Evolutionary conservation across 441 rosid genomes (phyloP).

Genomic region (Adansonia grandidieri): DNA sequence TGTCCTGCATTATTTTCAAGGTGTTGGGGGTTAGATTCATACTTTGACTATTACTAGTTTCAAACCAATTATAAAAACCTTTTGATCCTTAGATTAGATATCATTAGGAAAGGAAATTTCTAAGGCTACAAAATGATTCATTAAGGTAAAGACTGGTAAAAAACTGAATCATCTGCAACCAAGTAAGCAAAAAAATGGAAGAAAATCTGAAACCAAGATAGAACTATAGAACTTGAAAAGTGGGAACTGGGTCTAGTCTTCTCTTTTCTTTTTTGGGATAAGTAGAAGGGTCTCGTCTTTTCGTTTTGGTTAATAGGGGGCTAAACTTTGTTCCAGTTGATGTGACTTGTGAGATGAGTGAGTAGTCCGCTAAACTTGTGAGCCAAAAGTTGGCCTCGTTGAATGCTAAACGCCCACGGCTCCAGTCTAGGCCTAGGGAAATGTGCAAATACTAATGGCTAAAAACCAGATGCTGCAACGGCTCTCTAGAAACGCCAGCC

Average conservation of each 20-base stretch:
- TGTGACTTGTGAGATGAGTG: not conserved
- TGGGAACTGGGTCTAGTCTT: not conserved
- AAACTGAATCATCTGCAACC: not conserved
- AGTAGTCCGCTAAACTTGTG: too few relatives aligned
- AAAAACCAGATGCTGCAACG: not conserved
- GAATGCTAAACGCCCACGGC: too few relatives aligned
- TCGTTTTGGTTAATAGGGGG: not conserved
- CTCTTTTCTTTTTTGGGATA: too few relatives aligned
- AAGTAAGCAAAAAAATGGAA: not conserved
- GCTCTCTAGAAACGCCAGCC: slow-evolving; percentile 33
- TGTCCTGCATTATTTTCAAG: not conserved
- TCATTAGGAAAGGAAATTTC: not conserved
- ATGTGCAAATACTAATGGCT: not conserved
- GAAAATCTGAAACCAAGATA: not conserved
- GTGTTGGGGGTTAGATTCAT: not conserved
- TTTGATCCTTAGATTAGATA: not conserved
- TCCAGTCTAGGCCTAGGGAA: too few relatives aligned
- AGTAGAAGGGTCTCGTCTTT: not conserved
- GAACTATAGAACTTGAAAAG: not conserved
- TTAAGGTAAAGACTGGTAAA: too few relatives aligned
- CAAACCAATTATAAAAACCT: not conserved
- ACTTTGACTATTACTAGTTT: not conserved
- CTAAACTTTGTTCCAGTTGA: not conserved
- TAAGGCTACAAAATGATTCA: not conserved
- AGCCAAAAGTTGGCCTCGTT: too few relatives aligned